Percentiles rank a stretch among this genome's conserved stretches.
phyloP scores from a whole-genome alignment of 2,329 filamentous ascomycete genomes.

The Aureobasidium sp. region DNA sequence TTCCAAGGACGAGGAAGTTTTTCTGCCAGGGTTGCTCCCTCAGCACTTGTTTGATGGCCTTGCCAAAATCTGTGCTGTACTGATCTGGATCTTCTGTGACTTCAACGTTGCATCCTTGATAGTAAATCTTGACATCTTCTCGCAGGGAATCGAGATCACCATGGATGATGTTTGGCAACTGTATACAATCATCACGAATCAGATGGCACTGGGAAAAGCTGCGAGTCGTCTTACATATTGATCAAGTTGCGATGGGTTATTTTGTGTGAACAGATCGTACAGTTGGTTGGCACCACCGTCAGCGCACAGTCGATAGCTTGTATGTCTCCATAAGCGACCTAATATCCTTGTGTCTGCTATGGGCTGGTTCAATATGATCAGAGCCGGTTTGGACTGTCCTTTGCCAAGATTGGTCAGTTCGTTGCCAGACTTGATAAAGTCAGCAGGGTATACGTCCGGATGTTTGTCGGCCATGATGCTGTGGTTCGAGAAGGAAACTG shows the following conservation, averaged over 20 bases:
- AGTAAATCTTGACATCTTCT: conserved; percentile 56
- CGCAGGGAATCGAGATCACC: conserved; percentile 85
- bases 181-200: conserved; percentile 20
- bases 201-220: background rate
- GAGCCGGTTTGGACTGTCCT: conserved; percentile 25
- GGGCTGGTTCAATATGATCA: conserved; percentile 56
- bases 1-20: conserved; percentile 68
- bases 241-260: background rate
- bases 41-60: conserved; percentile 59
- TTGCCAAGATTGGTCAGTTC: background rate
- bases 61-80: conserved; percentile 84
- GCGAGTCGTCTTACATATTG: conserved; percentile 12
- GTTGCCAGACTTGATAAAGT: conserved; percentile 8
- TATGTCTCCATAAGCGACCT: conserved; percentile 41
- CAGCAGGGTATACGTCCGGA: conserved; percentile 2
- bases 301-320: conserved; percentile 65
- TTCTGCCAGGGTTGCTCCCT: conserved; percentile 18
- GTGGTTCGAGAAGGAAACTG: background rate
- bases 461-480: background rate
- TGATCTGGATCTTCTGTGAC: conserved; percentile 71
- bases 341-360: conserved; percentile 46
- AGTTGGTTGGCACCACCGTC: conserved; percentile 87
- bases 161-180: conserved; percentile 55
- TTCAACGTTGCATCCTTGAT: conserved; percentile 49
- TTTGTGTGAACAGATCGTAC: conserved; percentile 37